These are phyloP conservation scores for Cyberlindnera americana DNA, from an alignment of 805 yeast genomes.

Conservation along the genomic window DNA sequence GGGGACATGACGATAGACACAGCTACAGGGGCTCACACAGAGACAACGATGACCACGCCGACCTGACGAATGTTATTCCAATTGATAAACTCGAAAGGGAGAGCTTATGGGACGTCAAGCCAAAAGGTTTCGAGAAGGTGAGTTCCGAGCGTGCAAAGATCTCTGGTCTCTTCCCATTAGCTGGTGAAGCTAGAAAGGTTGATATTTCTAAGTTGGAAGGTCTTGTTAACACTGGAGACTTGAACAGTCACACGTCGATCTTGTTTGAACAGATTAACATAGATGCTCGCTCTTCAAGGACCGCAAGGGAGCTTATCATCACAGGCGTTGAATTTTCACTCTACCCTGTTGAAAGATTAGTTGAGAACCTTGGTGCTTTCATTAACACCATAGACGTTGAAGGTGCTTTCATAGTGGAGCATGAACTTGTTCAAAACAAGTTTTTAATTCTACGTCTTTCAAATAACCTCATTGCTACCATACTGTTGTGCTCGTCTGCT, in stretches of 20 bases:
- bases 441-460: conserved; percentile 49
- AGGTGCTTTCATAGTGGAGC: conserved; percentile 35
- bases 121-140: conserved; percentile 69
- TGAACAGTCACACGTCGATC: conserved; percentile 30
- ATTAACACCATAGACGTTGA: conserved; percentile 42
- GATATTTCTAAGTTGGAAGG: conserved; percentile 32
- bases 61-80: conserved; percentile 39
- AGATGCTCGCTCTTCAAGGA: conserved; percentile 27
- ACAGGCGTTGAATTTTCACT: conserved; percentile 30
- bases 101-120: conserved; percentile 68
- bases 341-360: conserved; percentile 35
- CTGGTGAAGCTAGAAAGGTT: conserved; percentile 50
- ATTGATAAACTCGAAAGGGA: conserved; percentile 49
- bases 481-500: conserved; percentile 42
- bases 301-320: conserved; percentile 27
- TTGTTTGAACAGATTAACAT: conserved; percentile 32
- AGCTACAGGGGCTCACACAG: conserved; percentile 7
- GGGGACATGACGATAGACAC: conserved; percentile 8
- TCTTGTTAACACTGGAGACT: conserved; percentile 29
- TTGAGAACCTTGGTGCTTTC: conserved; percentile 43
- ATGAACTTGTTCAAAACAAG: conserved; percentile 31
- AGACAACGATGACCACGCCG: too few relatives aligned
- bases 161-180: conserved; percentile 73
- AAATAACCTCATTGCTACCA: conserved; percentile 51
- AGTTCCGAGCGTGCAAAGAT: conserved; percentile 75